A percentile compares a stretch with the other conserved stretches of the same genome.
These are phyloP conservation scores for Dalbergia cochinchinensis DNA, from an alignment of 306 rosid genomes.

Conservation along the genomic window DNA sequence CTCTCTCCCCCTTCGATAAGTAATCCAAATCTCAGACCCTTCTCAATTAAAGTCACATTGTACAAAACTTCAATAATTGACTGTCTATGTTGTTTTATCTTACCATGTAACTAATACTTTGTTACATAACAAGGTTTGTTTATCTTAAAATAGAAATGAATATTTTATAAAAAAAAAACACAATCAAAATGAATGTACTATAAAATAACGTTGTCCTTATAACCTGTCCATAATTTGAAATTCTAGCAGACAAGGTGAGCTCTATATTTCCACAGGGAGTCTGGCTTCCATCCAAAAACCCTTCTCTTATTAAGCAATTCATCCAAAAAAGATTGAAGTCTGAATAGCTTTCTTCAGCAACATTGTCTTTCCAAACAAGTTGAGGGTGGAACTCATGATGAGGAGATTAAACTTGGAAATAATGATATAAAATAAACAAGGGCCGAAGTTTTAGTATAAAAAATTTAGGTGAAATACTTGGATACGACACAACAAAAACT, in stretches of 20 bases:
- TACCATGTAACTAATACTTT: neutral
- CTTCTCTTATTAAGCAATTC: slow-evolving; percentile 47
- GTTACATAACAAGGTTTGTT: neutral
- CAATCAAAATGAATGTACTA: too few relatives aligned
- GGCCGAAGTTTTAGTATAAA: too few relatives aligned
- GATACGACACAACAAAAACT: too few relatives aligned
- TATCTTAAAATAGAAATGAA: neutral
- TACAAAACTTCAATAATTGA: neutral
- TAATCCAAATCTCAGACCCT: too few relatives aligned
- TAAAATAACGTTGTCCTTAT: neutral
- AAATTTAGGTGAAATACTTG: too few relatives aligned
- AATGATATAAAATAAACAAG: neutral
- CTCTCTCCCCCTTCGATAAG: too few relatives aligned
- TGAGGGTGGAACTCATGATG: neutral
- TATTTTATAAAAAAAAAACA: neutral
- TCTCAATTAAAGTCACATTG: neutral
- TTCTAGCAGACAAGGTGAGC: slow-evolving; percentile 59
- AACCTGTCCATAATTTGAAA: slow-evolving; percentile 68
- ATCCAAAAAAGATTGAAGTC: slow-evolving; percentile 51
- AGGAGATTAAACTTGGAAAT: neutral
- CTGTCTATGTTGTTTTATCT: neutral
- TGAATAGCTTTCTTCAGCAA: slow-evolving; percentile 30
- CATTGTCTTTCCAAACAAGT: neutral
- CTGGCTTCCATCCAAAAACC: slow-evolving; percentile 48
- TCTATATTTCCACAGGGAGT: slow-evolving; percentile 52